phyloP scores from a whole-genome alignment of 371 early-diverging fungal species.

The Smittium culicis region DNA sequence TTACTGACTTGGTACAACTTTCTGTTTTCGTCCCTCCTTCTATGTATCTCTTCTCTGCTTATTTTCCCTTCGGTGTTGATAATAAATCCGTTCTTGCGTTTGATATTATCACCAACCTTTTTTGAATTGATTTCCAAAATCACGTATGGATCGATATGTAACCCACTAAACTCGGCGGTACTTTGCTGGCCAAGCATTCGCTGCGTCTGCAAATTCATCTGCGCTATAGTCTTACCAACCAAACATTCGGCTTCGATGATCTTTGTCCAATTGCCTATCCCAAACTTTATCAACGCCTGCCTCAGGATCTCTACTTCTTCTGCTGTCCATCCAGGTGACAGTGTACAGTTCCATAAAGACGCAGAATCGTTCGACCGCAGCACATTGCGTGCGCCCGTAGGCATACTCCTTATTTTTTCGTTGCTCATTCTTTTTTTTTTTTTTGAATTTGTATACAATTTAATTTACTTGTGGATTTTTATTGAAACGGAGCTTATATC shows the following conservation, averaged over 20 bases:
- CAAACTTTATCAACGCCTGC: slow-evolving; percentile 72
- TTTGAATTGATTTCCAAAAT: too few relatives aligned
- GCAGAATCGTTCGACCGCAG: slow-evolving; percentile 82
- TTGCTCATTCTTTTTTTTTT: not conserved
- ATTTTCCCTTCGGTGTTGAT: too few relatives aligned
- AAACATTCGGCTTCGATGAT: slow-evolving; percentile 74
- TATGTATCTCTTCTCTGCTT: too few relatives aligned
- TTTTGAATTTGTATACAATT: not conserved
- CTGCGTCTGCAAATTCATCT: slow-evolving; percentile 86
- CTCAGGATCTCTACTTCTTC: slow-evolving; percentile 70
- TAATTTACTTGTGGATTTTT: too few relatives aligned
- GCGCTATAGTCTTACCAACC: slow-evolving; percentile 84
- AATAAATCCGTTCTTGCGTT: too few relatives aligned
- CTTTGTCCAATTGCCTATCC: slow-evolving; percentile 87
- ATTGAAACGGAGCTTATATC: too few relatives aligned
- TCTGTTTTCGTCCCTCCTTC: too few relatives aligned
- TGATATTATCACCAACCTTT: too few relatives aligned
- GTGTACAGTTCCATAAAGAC: slow-evolving; percentile 80
- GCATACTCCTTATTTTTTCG: slow-evolving; percentile 67
- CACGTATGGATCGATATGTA: slow-evolving; percentile 83
- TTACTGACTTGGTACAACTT: too few relatives aligned
- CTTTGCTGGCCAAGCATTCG: slow-evolving; percentile 85
- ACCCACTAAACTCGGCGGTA: slow-evolving; percentile 82
- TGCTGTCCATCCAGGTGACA: slow-evolving; percentile 82
- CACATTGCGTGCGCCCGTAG: slow-evolving; percentile 72